Conservation (phyloP, 2,329 filamentous ascomycete species). For the Gliomastix tumulicola region DNA sequence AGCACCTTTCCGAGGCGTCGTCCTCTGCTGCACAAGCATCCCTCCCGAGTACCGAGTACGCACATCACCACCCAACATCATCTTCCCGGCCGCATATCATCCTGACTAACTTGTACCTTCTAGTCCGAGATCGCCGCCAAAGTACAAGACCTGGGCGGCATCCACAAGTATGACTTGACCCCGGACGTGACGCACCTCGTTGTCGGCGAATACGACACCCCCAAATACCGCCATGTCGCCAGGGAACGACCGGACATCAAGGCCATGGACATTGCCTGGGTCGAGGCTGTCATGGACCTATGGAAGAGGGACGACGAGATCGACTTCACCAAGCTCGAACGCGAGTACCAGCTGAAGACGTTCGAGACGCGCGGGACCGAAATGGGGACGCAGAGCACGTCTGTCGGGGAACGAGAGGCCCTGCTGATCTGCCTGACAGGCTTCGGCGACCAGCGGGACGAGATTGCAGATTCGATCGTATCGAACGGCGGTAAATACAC, state of each 20-base stretch:
- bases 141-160: constrained; percentile 75
- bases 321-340: constrained; percentile 64
- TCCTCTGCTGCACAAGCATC: constrained; percentile 85
- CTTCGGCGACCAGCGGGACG: constrained; percentile 57
- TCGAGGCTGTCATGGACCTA: constrained; percentile 68
- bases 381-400: constrained; percentile 12
- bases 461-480: constrained; percentile 61
- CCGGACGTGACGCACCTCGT: constrained; percentile 92
- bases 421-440: constrained; percentile 50
- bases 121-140: constrained; percentile 54
- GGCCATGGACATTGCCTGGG: constrained; percentile 76
- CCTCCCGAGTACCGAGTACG: constrained; percentile 69
- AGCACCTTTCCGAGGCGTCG: constrained; percentile 60
- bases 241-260: constrained; percentile 80
- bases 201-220: constrained; percentile 80
- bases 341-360: constrained; percentile 54
- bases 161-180: constrained; percentile 87
- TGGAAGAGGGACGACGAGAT: constrained; percentile 82
- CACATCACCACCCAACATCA: constrained; percentile 1
- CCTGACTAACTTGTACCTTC: constrained; percentile 1
- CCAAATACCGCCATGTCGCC: constrained; percentile 94
- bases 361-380: constrained; percentile 48
- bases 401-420: constrained; percentile 16
- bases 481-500: constrained; percentile 76
- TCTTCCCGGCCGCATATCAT: too few relatives aligned